Evolutionary conservation across 2,329 filamentous ascomycete species (phyloP).

Genomic region (Colletotrichum tamarilloi): DNA sequence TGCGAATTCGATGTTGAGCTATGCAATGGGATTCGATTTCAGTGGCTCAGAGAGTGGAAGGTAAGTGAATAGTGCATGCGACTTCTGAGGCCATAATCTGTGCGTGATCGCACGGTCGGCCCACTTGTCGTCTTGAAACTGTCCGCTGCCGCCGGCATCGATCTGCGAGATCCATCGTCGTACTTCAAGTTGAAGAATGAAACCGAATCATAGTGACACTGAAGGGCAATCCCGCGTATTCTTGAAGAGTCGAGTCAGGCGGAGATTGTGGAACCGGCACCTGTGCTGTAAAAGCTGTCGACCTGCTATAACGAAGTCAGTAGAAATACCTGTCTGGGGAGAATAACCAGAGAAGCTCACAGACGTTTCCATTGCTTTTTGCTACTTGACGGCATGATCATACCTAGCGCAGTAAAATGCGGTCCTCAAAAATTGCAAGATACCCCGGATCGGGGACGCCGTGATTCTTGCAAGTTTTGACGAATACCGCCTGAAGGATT

Average conservation of each 20-base stretch:
- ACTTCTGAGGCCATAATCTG: constrained; percentile 16
- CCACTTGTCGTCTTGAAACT: constrained; percentile 16
- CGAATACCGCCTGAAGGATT: not conserved
- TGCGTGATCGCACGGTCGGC: constrained; percentile 28
- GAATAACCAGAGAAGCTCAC: not conserved
- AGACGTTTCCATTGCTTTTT: not conserved
- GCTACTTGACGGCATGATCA: not conserved
- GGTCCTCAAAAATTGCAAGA: not conserved
- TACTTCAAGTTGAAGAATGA: not conserved
- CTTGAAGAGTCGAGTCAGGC: not conserved
- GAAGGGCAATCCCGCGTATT: not conserved
- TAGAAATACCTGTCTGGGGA: not conserved
- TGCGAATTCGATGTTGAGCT: not conserved
- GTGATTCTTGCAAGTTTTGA: not conserved
- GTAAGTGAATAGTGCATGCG: not conserved
- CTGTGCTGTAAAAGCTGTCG: not conserved
- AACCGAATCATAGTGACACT: not conserved
- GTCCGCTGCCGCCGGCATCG: not conserved
- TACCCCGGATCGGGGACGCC: not conserved
- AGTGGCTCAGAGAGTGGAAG: not conserved
- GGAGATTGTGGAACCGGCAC: not conserved
- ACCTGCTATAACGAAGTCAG: not conserved
- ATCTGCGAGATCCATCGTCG: not conserved
- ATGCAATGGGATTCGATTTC: not conserved
- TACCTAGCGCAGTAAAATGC: not conserved